Evolutionary conservation across 164 flowering plant genomes (phyloP).

Genomic region (Dillenia suffruticosa): DNA sequence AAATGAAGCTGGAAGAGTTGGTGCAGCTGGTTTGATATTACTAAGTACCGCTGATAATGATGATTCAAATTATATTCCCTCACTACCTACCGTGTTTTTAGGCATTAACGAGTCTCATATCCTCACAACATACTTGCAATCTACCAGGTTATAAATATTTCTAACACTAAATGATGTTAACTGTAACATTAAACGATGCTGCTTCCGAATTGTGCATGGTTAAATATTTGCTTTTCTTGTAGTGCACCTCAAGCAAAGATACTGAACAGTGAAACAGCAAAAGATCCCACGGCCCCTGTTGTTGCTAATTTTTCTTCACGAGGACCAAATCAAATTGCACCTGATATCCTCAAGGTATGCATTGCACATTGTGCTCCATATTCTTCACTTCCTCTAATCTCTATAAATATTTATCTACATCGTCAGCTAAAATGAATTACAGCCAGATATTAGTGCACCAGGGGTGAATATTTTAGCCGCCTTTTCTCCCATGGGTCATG

Average conservation of each 20-base stretch:
- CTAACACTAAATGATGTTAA: too few relatives aligned
- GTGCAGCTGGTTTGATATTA: constrained; percentile 19
- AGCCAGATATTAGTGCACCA: too few relatives aligned
- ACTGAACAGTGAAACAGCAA: constrained; percentile 7
- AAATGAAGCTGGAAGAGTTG: constrained; percentile 5
- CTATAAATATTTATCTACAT: too few relatives aligned
- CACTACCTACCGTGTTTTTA: constrained; percentile 7
- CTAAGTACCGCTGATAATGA: neutral
- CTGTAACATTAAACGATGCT: too few relatives aligned
- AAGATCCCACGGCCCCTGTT: neutral
- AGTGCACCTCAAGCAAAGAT: constrained; percentile 12
- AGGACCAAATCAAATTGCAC: too few relatives aligned
- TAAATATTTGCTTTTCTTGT: neutral
- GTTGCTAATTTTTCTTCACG: too few relatives aligned
- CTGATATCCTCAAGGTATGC: too few relatives aligned
- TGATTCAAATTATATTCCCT: neutral
- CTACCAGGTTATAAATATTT: constrained; percentile 10
- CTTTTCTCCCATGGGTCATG: neutral
- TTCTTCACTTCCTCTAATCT: too few relatives aligned
- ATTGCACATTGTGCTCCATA: too few relatives aligned
- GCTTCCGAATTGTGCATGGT: too few relatives aligned
- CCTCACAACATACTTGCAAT: constrained; percentile 12
- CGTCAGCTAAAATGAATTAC: too few relatives aligned
- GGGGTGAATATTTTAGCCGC: too few relatives aligned
- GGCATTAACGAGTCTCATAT: neutral